Evolutionary conservation across 1,139 yeast genomes (phyloP), one percentile per base, ranked within the genome.

Genomic region (Geotrichum australiense): DNA sequence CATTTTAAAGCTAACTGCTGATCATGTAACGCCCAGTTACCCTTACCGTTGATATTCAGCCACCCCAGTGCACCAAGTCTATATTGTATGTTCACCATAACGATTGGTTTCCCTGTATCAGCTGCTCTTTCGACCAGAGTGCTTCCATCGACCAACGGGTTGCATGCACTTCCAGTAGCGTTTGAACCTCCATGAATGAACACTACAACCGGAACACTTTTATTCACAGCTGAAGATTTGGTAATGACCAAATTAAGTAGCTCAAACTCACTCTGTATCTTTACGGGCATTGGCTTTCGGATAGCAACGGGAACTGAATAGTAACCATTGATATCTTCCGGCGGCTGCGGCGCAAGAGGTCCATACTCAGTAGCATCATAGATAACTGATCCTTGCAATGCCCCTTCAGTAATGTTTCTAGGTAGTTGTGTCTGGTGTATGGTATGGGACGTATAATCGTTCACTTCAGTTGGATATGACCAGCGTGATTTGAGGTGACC

Each of bases 131-230:
- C 50, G 0, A 58, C 60, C 11, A 58, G 42, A 2, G 20, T 19
- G 15, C 39, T 26, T 2, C 46, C 44, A 25, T 45, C 40, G 26
- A 45, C 43, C 5, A 47, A 43, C 5, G 37, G 42, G 25, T 46
- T 43, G 24, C 45, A 41, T 14, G 41, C 45, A 10, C 41, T 45
- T 29, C 53, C 53, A n/a, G 45, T 46, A 2, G 46, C 42, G 35
- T 56, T 50, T 22, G 53, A 56, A 23, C 62, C 61, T 12, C 61
- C 61, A 35, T 57, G 58, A 32, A 57, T 53, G 56, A 59, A 57
- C 5, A 55, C 47, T 5, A 51, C 54, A 3, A 55, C 59, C 1
- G 61, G 60, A 4, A 58, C 42, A 7, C 46, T 37, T 3, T 33
- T 32, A 7, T 4, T 14, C n/a, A 19, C 3, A 7, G 38, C 10